A percentile compares a stretch with the other conserved stretches of the same genome.
Conservation (phyloP, 169 alveolate species). For the Plasmodium gonderi region DNA sequence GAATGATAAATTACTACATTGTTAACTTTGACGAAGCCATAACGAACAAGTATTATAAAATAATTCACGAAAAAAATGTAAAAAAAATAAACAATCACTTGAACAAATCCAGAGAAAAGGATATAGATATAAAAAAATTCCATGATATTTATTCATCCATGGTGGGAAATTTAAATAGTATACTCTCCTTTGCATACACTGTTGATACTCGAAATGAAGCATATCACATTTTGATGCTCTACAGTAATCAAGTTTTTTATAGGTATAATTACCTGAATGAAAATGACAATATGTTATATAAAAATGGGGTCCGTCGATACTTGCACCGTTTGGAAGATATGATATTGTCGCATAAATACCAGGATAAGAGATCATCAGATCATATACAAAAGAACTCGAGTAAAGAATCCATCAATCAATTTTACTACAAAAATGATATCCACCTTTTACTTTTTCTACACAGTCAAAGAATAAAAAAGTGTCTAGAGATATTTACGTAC, state of each 20-base stretch:
- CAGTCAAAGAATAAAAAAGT: constrained; percentile 33
- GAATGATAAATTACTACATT: constrained; percentile 26
- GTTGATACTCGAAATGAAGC: not conserved
- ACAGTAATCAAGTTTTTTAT: constrained; percentile 7
- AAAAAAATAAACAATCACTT: constrained; percentile 12
- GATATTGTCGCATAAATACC: too few species aligned
- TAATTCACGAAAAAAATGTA: constrained; percentile 30
- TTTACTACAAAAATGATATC: constrained; percentile 39
- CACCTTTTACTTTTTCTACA: constrained; percentile 25
- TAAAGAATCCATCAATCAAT: not conserved
- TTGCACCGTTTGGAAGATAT: constrained; percentile 12
- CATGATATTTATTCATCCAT: constrained; percentile 25
- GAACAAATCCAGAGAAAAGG: constrained; percentile 7
- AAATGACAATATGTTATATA: constrained; percentile 34
- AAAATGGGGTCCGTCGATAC: constrained; percentile 9
- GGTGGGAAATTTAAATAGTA: constrained; percentile 23
- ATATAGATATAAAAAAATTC: constrained; percentile 8
- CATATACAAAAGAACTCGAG: not conserved
- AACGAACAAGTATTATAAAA: constrained; percentile 15
- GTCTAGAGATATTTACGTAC: constrained; percentile 30
- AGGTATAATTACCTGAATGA: constrained; percentile 55
- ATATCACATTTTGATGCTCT: constrained; percentile 10
- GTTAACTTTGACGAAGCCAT: constrained; percentile 26
- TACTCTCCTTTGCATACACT: constrained; percentile 20
- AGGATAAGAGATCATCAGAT: too few species aligned